Evolutionary conservation across 805 yeast species (phyloP).

Genomic region (Candida gorgasii): DNA sequence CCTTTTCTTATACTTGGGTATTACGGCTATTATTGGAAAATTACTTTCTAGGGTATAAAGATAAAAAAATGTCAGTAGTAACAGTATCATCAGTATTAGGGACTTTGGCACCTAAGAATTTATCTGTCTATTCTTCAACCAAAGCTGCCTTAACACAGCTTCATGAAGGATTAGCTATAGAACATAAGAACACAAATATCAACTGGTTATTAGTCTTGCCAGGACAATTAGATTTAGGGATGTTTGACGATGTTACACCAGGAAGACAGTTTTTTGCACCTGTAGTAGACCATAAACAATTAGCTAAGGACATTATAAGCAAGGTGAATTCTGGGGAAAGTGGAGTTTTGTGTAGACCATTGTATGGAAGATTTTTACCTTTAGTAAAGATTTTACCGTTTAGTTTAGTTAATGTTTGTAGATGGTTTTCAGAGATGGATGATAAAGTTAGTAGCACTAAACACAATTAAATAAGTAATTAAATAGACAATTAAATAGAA

Average conservation of each 20-base stretch:
- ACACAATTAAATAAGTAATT: too few species aligned
- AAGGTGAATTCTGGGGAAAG: constrained; percentile 36
- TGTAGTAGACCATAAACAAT: constrained; percentile 33
- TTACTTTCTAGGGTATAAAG: not conserved
- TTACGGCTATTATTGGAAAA: constrained; percentile 20
- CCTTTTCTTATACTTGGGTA: constrained; percentile 31
- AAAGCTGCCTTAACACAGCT: constrained; percentile 47
- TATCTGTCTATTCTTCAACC: constrained; percentile 50
- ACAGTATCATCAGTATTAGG: constrained; percentile 51
- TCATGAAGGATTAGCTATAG: constrained; percentile 48
- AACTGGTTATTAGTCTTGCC: constrained; percentile 44
- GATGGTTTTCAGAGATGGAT: constrained; percentile 41
- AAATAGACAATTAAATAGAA: constrained; percentile 10
- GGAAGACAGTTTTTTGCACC: constrained; percentile 50
- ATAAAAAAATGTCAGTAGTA: constrained; percentile 26
- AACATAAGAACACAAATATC: constrained; percentile 27
- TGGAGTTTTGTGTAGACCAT: constrained; percentile 47
- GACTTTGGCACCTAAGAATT: constrained; percentile 46
- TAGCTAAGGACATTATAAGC: constrained; percentile 37
- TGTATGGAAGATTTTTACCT: constrained; percentile 49
- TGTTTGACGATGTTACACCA: constrained; percentile 50
- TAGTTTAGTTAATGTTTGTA: constrained; percentile 32
- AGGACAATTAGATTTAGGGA: constrained; percentile 50
- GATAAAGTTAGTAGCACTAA: constrained; percentile 23
- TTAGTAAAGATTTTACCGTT: constrained; percentile 43